Conservation (phyloP, 208 protist species). For the Acanthamoeba triangularis region DNA sequence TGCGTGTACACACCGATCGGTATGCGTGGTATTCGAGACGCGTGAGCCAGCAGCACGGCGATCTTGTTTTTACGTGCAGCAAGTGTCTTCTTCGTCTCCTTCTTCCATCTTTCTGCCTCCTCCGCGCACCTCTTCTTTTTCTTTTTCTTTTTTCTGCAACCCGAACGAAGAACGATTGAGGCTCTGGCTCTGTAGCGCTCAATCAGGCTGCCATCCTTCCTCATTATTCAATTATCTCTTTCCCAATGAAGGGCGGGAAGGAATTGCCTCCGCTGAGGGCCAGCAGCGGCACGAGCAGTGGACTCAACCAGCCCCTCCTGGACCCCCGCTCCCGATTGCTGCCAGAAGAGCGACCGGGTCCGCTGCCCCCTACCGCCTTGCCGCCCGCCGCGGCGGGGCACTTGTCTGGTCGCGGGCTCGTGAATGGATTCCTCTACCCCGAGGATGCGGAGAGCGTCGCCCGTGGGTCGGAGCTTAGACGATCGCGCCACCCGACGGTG, state of each 20-base stretch:
- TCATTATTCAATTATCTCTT: neutral
- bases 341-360: neutral
- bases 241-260: neutral
- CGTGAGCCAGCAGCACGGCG: too few relatives aligned
- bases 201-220: neutral
- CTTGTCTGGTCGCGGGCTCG: neutral
- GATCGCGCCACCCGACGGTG: neutral
- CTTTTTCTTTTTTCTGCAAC: too few relatives aligned
- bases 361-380: neutral
- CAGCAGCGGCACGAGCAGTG: neutral
- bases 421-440: slow-evolving; percentile 39
- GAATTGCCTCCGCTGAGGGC: too few relatives aligned
- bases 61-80: too few relatives aligned
- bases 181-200: too few relatives aligned
- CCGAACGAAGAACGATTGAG: too few relatives aligned
- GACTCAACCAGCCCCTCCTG: neutral
- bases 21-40: too few relatives aligned
- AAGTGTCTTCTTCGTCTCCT: too few relatives aligned
- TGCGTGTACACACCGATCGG: too few relatives aligned
- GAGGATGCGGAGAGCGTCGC: neutral
- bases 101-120: too few relatives aligned
- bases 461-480: neutral
- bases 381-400: neutral
- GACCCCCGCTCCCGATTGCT: neutral
- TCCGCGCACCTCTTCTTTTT: neutral